phyloP scores from a whole-genome alignment of 306 rosid species.

The Urtica urens region DNA sequence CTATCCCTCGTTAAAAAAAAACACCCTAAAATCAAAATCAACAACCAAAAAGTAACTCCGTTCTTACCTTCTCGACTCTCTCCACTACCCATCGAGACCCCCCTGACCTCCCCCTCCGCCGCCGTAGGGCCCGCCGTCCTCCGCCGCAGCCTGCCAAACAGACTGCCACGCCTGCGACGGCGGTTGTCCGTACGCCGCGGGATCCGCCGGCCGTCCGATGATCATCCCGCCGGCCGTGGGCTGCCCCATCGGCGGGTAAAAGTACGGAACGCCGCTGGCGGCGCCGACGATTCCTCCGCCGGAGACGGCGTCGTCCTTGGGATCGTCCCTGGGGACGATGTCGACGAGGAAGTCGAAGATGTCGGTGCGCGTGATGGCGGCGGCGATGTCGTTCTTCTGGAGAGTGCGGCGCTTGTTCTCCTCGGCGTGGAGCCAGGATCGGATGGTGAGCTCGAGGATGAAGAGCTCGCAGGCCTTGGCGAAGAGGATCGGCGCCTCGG shows the following conservation, averaged over 20 bases:
- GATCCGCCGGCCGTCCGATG: conserved; percentile 82
- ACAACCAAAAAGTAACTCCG: too few relatives aligned
- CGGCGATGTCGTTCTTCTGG: conserved; percentile 86
- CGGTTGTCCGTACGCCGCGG: conserved; percentile 76
- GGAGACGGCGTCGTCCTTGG: conserved; percentile 83
- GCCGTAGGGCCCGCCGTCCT: conserved; percentile 71
- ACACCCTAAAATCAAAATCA: too few relatives aligned
- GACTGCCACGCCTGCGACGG: conserved; percentile 99
- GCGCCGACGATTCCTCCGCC: conserved; percentile 84
- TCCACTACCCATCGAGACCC: conserved; percentile 41
- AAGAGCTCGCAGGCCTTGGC: too few relatives aligned
- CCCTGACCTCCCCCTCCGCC: conserved; percentile 59
- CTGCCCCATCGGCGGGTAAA: conserved; percentile 84
- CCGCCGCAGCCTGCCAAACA: conserved; percentile 86
- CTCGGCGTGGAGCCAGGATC: conserved; percentile 99
- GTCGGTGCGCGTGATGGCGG: conserved; percentile 41
- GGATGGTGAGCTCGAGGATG: conserved; percentile 94
- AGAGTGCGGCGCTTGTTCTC: conserved; percentile 89
- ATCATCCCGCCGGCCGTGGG: conserved; percentile 82
- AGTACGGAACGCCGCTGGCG: conserved; percentile 86
- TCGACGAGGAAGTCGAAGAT: conserved; percentile 73
- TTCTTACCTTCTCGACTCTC: conserved; percentile 46
- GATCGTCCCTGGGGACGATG: conserved; percentile 90
- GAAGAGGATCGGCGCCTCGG: too few relatives aligned
- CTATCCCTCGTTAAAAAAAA: too few relatives aligned